Evolutionary conservation across 2,329 filamentous ascomycete species (phyloP).

Genomic region (Calonectria pteridis): DNA sequence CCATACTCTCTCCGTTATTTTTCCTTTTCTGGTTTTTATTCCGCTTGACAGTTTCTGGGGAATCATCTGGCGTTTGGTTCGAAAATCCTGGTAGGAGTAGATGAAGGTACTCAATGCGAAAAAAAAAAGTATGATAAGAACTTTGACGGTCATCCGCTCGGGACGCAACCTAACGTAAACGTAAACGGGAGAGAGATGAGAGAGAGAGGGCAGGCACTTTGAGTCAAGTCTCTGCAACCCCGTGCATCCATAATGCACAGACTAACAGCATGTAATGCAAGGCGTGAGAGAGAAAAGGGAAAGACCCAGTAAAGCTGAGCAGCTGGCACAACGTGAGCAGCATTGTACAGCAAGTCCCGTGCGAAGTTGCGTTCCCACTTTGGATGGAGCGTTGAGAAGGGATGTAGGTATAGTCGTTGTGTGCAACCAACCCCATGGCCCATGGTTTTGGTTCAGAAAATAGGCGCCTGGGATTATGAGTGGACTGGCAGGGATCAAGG

Average conservation of each 20-base stretch:
- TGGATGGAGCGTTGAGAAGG: constrained; percentile 15
- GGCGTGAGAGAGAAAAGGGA: neutral
- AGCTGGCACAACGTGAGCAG: neutral
- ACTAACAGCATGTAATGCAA: neutral
- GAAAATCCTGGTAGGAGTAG: constrained; percentile 48
- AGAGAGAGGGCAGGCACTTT: neutral
- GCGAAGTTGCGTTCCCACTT: constrained; percentile 14
- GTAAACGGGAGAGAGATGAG: neutral
- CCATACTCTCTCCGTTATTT: constrained; percentile 41
- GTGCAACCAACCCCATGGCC: neutral
- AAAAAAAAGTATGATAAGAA: constrained; percentile 42
- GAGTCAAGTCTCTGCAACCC: neutral
- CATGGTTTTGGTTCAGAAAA: constrained; percentile 8
- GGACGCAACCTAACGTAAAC: constrained; percentile 6
- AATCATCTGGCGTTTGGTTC: constrained; percentile 45
- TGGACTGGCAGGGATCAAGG: neutral
- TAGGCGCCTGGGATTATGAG: constrained; percentile 3
- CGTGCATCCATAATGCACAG: neutral
- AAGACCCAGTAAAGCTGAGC: neutral
- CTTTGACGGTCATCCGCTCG: neutral
- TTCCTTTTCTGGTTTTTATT: constrained; percentile 37
- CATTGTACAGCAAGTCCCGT: constrained; percentile 14
- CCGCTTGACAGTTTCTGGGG: constrained; percentile 32
- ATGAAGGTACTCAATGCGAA: constrained; percentile 45
- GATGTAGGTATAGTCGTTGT: constrained; percentile 4